Percentiles rank a stretch among this genome's conserved stretches.
phyloP scores from a whole-genome alignment of 768 basidiomycete genomes.

The Kwoniella newhampshirensis region DNA sequence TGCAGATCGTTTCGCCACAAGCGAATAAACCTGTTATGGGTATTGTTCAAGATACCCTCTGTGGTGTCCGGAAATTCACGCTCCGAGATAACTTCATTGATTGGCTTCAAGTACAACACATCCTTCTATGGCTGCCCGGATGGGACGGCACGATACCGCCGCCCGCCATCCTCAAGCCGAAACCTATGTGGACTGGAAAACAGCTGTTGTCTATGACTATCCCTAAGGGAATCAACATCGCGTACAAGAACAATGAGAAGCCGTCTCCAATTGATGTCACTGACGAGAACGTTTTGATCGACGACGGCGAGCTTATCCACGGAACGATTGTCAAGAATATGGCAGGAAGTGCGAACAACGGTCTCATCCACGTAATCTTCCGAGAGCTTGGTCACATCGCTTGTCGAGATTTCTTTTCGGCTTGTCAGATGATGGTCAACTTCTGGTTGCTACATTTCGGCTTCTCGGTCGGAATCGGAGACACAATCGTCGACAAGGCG shows the following conservation, averaged over 20 bases:
- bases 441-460: conserved; percentile 99
- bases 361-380: conserved; percentile 93
- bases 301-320: conserved; percentile 92
- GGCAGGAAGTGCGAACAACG: conserved; percentile 86
- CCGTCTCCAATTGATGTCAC: conserved; percentile 80
- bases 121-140: conserved; percentile 93
- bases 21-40: conserved; percentile 99
- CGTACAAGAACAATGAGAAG: conserved; percentile 59
- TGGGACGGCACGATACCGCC: conserved; percentile 94
- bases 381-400: conserved; percentile 95
- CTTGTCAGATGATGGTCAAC: conserved; percentile 92
- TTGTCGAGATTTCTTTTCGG: conserved; percentile 84
- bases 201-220: conserved; percentile 90
- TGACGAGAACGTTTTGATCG: conserved; percentile 93
- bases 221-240: conserved; percentile 85
- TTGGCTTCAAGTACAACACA: conserved; percentile 94
- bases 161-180: conserved; percentile 93
- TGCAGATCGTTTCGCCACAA: conserved; percentile 95
- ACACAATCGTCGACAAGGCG: conserved; percentile 86
- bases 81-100: conserved; percentile 93
- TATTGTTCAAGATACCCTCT: conserved; percentile 97
- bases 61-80: conserved; percentile 95
- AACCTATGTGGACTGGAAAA: conserved; percentile 96
- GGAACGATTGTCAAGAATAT: conserved; percentile 98
- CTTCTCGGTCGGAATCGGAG: conserved; percentile 98